phyloP scores from a whole-genome alignment of 2,329 filamentous ascomycete species.

The Trichoderma polysporum region DNA sequence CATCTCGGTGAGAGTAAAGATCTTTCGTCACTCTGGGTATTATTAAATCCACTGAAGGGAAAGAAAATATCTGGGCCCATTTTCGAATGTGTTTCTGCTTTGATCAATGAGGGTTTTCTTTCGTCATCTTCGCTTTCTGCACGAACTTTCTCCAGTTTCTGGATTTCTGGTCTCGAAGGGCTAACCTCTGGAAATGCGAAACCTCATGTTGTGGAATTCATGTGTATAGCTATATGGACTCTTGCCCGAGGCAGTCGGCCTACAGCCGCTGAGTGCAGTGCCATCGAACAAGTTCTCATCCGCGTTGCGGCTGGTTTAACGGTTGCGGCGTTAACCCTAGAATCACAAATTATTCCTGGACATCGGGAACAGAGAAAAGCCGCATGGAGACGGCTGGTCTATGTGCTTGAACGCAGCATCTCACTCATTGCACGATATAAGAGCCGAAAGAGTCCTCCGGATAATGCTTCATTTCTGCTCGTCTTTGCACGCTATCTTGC shows the following conservation, averaged over 20 bases:
- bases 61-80: conserved; percentile 19
- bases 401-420: conserved; percentile 30
- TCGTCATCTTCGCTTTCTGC: conserved; percentile 30
- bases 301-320: conserved; percentile 34
- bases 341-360: conserved; percentile 10
- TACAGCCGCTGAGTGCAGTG: neutral
- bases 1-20: conserved; percentile 24
- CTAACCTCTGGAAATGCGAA: conserved; percentile 26
- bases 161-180: conserved; percentile 30
- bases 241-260: conserved; percentile 24
- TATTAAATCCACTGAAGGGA: conserved; percentile 23
- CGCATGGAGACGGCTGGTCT: conserved; percentile 28
- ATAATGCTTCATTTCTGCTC: conserved; percentile 28
- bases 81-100: conserved; percentile 28
- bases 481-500: conserved; percentile 31
- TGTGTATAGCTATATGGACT: conserved; percentile 27
- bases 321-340: conserved; percentile 28
- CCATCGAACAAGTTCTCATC: conserved; percentile 31
- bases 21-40: conserved; percentile 27
- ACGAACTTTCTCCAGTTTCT: conserved; percentile 28
- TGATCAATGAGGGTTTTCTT: conserved; percentile 26
- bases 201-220: conserved; percentile 28
- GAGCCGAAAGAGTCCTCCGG: conserved; percentile 1
- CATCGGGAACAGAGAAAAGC: conserved; percentile 18
- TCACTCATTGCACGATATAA: conserved; percentile 22